Percentiles rank a stretch among this genome's conserved stretches.
Conservation (phyloP, 306 rosid genomes). For the Pachyrhizus erosus region DNA sequence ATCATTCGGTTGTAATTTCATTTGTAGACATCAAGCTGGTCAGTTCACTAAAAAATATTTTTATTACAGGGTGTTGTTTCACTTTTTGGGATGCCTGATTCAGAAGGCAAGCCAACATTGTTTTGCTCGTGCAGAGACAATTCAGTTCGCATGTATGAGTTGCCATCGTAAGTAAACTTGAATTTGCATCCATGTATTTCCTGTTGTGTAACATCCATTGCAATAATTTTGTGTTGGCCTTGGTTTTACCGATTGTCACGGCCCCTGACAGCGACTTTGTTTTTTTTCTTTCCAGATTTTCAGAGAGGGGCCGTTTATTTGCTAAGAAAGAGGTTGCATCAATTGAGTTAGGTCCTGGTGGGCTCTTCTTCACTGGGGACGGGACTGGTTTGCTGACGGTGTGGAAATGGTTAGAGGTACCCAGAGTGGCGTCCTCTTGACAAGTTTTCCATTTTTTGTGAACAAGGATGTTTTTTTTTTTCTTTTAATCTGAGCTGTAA, state of each 20-base stretch:
- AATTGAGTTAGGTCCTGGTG: constrained; percentile 43
- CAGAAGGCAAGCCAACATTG: constrained; percentile 43
- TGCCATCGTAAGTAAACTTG: constrained; percentile 58
- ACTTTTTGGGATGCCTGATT: constrained; percentile 46
- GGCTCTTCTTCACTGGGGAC: constrained; percentile 57
- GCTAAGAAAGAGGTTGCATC: constrained; percentile 36
- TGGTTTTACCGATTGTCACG: not conserved
- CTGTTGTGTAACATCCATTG: not conserved
- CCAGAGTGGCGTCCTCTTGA: not conserved
- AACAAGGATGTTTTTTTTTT: no score
- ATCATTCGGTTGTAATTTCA: not conserved
- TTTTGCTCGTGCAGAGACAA: constrained; percentile 52
- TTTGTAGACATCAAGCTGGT: not conserved
- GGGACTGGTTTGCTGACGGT: constrained; percentile 42
- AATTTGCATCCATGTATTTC: not conserved
- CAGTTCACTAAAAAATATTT: not conserved
- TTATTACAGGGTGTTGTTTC: constrained; percentile 47
- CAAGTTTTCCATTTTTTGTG: not conserved
- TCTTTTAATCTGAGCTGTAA: not conserved
- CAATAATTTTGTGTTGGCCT: not conserved
- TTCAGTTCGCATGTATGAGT: constrained; percentile 52
- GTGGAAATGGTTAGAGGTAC: constrained; percentile 45
- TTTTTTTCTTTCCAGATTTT: constrained; percentile 39
- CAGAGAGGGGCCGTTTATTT: constrained; percentile 53
- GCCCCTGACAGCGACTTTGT: not conserved